Evolutionary conservation across 2,329 filamentous ascomycete species (phyloP).

Genomic region (Claviceps spartinae): DNA sequence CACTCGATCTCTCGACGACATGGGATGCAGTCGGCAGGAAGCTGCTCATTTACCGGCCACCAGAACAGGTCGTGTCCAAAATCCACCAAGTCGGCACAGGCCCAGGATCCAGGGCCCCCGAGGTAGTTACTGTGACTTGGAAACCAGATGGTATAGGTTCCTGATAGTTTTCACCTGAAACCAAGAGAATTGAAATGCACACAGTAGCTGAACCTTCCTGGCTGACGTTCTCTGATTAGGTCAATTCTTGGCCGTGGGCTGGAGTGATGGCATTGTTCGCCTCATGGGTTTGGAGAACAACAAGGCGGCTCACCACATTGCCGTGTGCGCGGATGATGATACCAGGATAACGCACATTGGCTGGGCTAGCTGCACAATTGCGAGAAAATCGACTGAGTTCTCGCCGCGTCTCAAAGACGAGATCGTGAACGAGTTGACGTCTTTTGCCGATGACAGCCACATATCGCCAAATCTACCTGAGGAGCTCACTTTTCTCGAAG

Average conservation of each 20-base stretch:
- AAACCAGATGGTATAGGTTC: conserved; percentile 47
- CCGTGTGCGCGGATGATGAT: conserved; percentile 30
- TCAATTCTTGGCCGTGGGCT: conserved; percentile 68
- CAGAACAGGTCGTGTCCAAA: conserved; percentile 51
- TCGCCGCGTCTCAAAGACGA: conserved; percentile 7
- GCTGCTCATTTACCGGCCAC: conserved; percentile 65
- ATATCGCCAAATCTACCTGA: conserved; percentile 46
- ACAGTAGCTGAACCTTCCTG: neutral
- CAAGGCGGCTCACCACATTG: conserved; percentile 65
- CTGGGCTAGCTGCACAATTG: conserved; percentile 34
- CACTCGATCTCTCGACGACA: conserved; percentile 69
- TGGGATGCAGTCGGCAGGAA: conserved; percentile 52
- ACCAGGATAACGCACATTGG: conserved; percentile 37
- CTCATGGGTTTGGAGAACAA: conserved; percentile 68
- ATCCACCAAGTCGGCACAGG: conserved; percentile 30
- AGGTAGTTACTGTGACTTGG: conserved; percentile 43
- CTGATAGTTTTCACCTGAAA: neutral
- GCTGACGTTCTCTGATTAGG: conserved; percentile 27
- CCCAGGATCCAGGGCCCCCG: conserved; percentile 26
- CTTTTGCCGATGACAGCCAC: conserved; percentile 5
- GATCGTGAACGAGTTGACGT: conserved; percentile 5
- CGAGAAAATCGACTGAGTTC: conserved; percentile 14
- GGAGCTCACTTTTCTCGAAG: conserved; percentile 60
- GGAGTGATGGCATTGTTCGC: conserved; percentile 67
- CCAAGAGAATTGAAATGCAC: neutral